A percentile compares a stretch with the other conserved stretches of the same genome.
Evolutionary conservation across 352 stramenopile species (phyloP).

Genomic region (Phytophthora europaea): DNA sequence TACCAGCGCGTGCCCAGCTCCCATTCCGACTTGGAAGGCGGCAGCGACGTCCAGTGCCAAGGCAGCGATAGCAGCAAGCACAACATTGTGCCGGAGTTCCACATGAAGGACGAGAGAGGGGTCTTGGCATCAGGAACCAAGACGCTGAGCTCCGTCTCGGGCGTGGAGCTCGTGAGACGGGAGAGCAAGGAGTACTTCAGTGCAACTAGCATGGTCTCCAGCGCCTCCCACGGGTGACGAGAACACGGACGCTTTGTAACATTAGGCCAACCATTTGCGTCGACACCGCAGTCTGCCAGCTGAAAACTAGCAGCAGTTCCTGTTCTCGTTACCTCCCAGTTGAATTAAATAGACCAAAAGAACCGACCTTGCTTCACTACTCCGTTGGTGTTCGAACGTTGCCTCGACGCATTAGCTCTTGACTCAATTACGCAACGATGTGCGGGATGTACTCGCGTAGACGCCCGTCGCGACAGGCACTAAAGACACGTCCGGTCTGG

Average conservation of each 20-base stretch:
- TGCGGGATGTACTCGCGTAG: conserved; percentile 76
- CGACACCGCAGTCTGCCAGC: conserved; percentile 18
- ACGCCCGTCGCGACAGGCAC: conserved; percentile 68
- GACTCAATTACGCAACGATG: conserved; percentile 31
- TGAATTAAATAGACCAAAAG: conserved; percentile 45
- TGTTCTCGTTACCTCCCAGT: conserved; percentile 25
- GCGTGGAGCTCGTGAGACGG: conserved; percentile 57
- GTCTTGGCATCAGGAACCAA: conserved; percentile 33
- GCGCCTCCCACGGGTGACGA: conserved; percentile 47
- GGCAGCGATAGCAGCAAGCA: conserved; percentile 19
- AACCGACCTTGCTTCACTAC: conserved; percentile 10
- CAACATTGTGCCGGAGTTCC: conserved; percentile 34
- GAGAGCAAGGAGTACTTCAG: conserved; percentile 72
- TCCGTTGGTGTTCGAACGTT: neutral
- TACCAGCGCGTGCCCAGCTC: conserved; percentile 53
- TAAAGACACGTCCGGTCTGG: conserved; percentile 58
- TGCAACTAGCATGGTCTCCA: conserved; percentile 22
- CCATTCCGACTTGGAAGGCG: conserved; percentile 29
- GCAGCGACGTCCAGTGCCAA: conserved; percentile 23
- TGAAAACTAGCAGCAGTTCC: conserved; percentile 34
- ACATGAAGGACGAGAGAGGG: conserved; percentile 45
- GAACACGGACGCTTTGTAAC: conserved; percentile 40
- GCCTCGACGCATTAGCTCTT: neutral
- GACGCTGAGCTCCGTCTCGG: conserved; percentile 33
- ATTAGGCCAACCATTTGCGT: conserved; percentile 38